Base-by-base conservation (phyloP, 768 basidiomycete genomes). In the Gymnopilus junonius region DNA sequence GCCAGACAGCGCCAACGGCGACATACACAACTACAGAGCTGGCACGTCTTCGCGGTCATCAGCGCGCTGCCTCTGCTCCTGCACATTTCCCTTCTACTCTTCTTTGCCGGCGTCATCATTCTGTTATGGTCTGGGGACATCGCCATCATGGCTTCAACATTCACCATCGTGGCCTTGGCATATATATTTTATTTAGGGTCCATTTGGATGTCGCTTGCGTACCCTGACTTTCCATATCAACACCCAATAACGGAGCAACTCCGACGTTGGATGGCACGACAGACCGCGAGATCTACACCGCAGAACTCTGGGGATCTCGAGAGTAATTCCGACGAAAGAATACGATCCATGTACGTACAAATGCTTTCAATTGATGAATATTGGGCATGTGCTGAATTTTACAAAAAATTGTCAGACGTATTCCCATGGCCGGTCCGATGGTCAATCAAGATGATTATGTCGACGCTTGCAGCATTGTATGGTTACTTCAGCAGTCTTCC, bases 21-120 rank as follows among this genome's bases (percentile, higher is more conserved):
- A 56, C 76, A 75, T 51, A 74, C 73, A 66, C 72, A 78, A 50
- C 61, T 80, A 20, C 67, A 75, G 37, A 70, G 70, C 0, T 82
- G 80, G 80, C 76, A 74, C 57, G 78, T 82, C 45, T 76, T 77
- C 15, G 70, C 69, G 12, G 68, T 80, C 39, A 78, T 82, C 65
- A 77, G 76, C 57, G 74, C 73, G 1, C 67, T 82, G 23, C 80
- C 80, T 11, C 55, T 82, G 34, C 71, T 81, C 17, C 73, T 82
- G 20, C 80, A 82, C 55, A 70, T 72, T 32, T 76, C 80, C 3
- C 71, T 82, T n/a, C 66, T 80, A 7, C 61, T 82, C 23, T 81
- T 82, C 64, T 80, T 82, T 39, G 76, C 77, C 12, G 80, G 80
- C 15, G 68, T 80, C 6, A 68, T 80, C n/a, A 70, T 80, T 15